A percentile compares a stretch with the other conserved stretches of the same genome.
These are phyloP conservation scores for Saccharum officinarum DNA, from an alignment of 176 grass and related monocot genomes.

Conservation along the genomic window DNA sequence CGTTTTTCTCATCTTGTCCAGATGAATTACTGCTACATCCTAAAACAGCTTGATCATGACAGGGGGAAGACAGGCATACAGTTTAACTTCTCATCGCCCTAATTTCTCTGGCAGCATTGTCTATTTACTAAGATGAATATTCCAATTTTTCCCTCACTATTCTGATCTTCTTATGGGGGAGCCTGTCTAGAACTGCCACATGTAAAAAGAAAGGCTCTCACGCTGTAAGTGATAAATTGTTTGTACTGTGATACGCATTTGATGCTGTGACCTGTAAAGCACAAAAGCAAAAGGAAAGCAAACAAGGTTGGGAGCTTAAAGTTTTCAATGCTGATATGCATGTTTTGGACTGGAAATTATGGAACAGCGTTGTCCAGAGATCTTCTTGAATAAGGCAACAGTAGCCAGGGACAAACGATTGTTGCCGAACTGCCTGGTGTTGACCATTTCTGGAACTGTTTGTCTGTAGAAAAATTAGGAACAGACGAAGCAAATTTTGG, in stretches of 20 bases:
- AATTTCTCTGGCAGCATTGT: conserved; percentile 20
- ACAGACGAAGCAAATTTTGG: not conserved
- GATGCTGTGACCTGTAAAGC: conserved; percentile 18
- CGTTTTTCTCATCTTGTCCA: conserved; percentile 20
- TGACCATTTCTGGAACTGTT: not conserved
- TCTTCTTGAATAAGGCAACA: not conserved
- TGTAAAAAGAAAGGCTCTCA: not conserved
- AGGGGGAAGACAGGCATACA: conserved; percentile 84
- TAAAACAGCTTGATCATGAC: conserved; percentile 74
- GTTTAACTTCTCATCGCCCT: conserved; percentile 67
- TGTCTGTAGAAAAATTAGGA: not conserved
- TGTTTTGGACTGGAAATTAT: conserved; percentile 17
- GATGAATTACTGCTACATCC: conserved; percentile 87
- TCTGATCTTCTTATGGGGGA: not conserved
- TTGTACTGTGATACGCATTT: conserved; percentile 15
- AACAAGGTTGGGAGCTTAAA: too few species aligned
- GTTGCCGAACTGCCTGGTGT: too few species aligned
- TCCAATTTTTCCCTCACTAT: not conserved
- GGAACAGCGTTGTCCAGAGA: not conserved
- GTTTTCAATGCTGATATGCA: not conserved
- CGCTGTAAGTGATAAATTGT: conserved; percentile 8
- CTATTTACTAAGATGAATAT: not conserved
- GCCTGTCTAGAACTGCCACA: not conserved
- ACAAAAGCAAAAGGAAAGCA: not conserved
- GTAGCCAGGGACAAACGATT: too few species aligned